Evolutionary conservation across 805 yeast genomes (phyloP).

Genomic region (Candida fluviatilis): DNA sequence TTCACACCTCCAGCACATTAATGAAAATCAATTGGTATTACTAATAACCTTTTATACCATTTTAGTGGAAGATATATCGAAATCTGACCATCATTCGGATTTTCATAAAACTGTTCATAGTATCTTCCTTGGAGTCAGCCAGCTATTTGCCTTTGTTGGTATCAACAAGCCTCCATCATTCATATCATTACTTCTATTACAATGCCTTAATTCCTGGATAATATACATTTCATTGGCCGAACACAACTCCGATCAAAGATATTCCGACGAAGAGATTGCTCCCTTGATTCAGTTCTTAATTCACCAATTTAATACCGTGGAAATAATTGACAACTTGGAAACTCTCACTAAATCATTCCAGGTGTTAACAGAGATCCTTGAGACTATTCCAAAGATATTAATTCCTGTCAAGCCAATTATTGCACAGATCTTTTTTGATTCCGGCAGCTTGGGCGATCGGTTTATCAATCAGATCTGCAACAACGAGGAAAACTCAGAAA

Average conservation of each 20-base stretch:
- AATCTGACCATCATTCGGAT: slow-evolving; percentile 20
- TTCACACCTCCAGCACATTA: background rate
- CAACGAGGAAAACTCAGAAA: slow-evolving; percentile 24
- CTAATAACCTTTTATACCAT: slow-evolving; percentile 39
- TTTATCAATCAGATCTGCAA: slow-evolving; percentile 33
- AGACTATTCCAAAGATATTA: slow-evolving; percentile 42
- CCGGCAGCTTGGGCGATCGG: slow-evolving; percentile 39
- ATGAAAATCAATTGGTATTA: slow-evolving; percentile 13
- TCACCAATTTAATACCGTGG: slow-evolving; percentile 9
- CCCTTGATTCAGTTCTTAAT: slow-evolving; percentile 20
- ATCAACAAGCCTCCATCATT: background rate
- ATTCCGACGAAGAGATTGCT: slow-evolving; percentile 20
- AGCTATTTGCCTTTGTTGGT: background rate
- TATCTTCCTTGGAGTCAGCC: slow-evolving; percentile 22
- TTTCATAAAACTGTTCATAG: slow-evolving; percentile 38
- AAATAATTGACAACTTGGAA: slow-evolving; percentile 11
- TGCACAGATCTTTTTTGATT: slow-evolving; percentile 36
- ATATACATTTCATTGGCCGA: slow-evolving; percentile 34
- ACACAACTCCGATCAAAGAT: slow-evolving; percentile 27
- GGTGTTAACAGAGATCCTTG: slow-evolving; percentile 42
- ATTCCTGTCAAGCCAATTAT: slow-evolving; percentile 21
- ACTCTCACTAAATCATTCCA: slow-evolving; percentile 22
- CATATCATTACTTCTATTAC: slow-evolving; percentile 11
- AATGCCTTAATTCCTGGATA: slow-evolving; percentile 34
- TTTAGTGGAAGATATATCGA: slow-evolving; percentile 48